phyloP scores from a whole-genome alignment of 768 basidiomycete genomes.

The Kwoniella sp. region DNA sequence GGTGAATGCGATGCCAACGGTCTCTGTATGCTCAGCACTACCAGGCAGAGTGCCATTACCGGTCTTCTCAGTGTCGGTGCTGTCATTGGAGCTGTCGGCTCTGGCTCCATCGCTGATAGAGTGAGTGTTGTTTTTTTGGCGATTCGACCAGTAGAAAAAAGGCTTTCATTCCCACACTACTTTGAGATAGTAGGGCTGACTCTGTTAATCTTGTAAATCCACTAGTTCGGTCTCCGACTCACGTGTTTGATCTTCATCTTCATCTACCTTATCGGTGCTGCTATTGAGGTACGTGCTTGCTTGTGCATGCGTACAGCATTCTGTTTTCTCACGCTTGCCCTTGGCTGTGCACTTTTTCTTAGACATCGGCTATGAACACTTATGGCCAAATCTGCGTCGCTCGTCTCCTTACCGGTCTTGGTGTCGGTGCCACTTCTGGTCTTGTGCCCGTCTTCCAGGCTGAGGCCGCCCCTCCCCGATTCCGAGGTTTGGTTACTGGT shows the following conservation, averaged over 20 bases:
- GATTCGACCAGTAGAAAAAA: too few species aligned
- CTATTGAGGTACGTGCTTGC: slow-evolving; percentile 44
- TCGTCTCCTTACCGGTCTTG: slow-evolving; percentile 49
- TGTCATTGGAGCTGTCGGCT: slow-evolving; percentile 51
- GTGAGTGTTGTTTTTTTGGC: slow-evolving; percentile 24
- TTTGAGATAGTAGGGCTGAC: not conserved
- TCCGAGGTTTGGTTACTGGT: slow-evolving; percentile 47
- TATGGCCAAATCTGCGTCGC: slow-evolving; percentile 53
- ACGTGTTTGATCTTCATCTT: slow-evolving; percentile 52
- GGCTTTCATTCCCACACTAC: not conserved
- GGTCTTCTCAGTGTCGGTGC: slow-evolving; percentile 52
- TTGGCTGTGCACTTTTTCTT: not conserved
- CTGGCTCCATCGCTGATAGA: slow-evolving; percentile 39
- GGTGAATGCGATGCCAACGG: slow-evolving; percentile 44
- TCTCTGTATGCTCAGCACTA: slow-evolving; percentile 42
- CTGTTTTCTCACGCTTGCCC: not conserved
- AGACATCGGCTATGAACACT: slow-evolving; percentile 46
- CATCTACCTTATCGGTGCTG: slow-evolving; percentile 52
- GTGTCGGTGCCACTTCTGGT: slow-evolving; percentile 51
- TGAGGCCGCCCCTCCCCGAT: slow-evolving; percentile 42
- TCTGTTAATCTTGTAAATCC: slow-evolving; percentile 6
- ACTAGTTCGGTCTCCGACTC: slow-evolving; percentile 43
- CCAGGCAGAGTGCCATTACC: slow-evolving; percentile 51
- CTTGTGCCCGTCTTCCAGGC: slow-evolving; percentile 49
- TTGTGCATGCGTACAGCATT: too few species aligned